Percentiles rank a stretch among this genome's conserved stretches.
phyloP scores from a whole-genome alignment of 2,329 filamentous ascomycete genomes.

The Cladosporium sp. region DNA sequence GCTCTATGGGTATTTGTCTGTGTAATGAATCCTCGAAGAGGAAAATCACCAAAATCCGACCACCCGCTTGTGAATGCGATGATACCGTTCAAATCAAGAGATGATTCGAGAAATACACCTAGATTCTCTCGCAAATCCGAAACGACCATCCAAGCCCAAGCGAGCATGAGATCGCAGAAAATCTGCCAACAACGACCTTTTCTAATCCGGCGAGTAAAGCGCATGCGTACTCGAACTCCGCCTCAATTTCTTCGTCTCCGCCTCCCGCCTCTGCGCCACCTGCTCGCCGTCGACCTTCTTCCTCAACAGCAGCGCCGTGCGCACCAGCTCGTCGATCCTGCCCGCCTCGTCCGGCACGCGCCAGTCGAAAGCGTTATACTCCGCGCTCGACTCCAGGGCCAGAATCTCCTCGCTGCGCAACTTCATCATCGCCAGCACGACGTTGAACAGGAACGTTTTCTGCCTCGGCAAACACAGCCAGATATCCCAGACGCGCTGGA shows the following conservation, averaged over 20 bases:
- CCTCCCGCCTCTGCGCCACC: conserved; percentile 22
- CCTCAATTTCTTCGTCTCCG: conserved; percentile 21
- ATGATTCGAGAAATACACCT: too few species aligned
- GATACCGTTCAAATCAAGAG: too few species aligned
- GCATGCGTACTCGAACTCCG: conserved; percentile 8
- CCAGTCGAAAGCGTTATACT: conserved; percentile 24
- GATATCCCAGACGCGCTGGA: conserved; percentile 96
- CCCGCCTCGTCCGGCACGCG: conserved; percentile 18
- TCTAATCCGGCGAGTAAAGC: conserved; percentile 10
- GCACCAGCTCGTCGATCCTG: conserved; percentile 28
- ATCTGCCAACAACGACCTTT: conserved; percentile 11
- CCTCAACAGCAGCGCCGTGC: conserved; percentile 24
- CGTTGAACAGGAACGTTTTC: conserved; percentile 83
- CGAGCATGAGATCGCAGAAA: too few species aligned
- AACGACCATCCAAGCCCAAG: too few species aligned
- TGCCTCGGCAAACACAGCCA: conserved; percentile 80
- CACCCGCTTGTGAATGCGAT: too few species aligned
- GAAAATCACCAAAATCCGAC: too few species aligned
- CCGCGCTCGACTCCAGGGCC: conserved; percentile 36
- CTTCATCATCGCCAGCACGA: conserved; percentile 88
- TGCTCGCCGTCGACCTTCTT: conserved; percentile 25
- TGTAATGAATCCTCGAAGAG: too few species aligned
- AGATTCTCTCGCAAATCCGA: conserved; percentile 18
- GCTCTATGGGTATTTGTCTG: too few species aligned
- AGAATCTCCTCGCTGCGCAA: conserved; percentile 81